Percentiles rank a stretch among this genome's conserved stretches.
Evolutionary conservation across 768 basidiomycete species (phyloP).

Genomic region (Kwoniella newhampshirensis): DNA sequence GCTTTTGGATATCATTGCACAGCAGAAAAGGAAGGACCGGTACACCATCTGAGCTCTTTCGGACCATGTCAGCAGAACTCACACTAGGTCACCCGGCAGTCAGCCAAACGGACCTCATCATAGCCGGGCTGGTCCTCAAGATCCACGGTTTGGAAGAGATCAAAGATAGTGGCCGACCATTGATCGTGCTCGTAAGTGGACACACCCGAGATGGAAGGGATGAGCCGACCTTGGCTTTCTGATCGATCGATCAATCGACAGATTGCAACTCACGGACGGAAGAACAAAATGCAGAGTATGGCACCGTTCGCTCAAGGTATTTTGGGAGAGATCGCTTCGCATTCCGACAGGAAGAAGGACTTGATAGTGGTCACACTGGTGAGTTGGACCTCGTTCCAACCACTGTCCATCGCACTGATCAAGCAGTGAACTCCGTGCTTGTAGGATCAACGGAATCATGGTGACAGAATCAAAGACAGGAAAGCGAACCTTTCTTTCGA

Average conservation of each 20-base stretch:
- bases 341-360: slow-evolving; percentile 48
- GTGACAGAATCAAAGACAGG: slow-evolving; percentile 54
- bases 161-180: slow-evolving; percentile 24
- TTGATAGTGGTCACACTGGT: slow-evolving; percentile 60
- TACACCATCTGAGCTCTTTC: too few relatives aligned
- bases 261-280: slow-evolving; percentile 60
- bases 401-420: too few relatives aligned
- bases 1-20: too few relatives aligned
- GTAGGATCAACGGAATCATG: slow-evolving; percentile 63
- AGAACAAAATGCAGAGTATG: slow-evolving; percentile 51
- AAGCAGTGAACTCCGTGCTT: neutral
- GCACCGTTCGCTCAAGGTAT: slow-evolving; percentile 52
- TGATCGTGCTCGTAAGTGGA: slow-evolving; percentile 37
- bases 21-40: too few relatives aligned
- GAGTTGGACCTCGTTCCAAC: too few relatives aligned
- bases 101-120: slow-evolving; percentile 22
- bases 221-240: neutral
- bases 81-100: slow-evolving; percentile 13
- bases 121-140: slow-evolving; percentile 39
- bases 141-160: slow-evolving; percentile 48
- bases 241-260: neutral
- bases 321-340: slow-evolving; percentile 43
- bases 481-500: slow-evolving; percentile 54
- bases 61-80: too few relatives aligned
- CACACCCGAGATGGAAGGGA: neutral